Base-by-base conservation (phyloP, 495 filamentous ascomycete species). In the Neurospora pannonica region DNA sequence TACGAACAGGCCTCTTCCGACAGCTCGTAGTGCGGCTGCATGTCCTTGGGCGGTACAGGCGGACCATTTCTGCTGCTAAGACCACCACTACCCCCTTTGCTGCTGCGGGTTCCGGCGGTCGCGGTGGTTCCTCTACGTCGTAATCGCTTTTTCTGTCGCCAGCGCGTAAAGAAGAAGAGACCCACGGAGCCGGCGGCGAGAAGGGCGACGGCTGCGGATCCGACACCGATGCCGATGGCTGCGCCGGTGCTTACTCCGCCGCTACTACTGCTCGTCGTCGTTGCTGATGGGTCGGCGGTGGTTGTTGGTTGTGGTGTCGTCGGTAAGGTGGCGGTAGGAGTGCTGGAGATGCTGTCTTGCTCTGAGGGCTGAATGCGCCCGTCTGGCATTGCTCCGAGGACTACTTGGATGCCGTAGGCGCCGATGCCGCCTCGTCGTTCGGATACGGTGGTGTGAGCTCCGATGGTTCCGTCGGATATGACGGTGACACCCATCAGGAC, bases 191-290 rank as follows among this genome's bases (percentile, higher is more conserved):
- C 48, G 8, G 73, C 60, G 5, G 74, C 19, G 36, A 79, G 42
- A 8, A 81, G 73, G 6, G 69, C 71, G 37, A 70, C 75, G 5
- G 76, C 60, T 5, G 75, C 80, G n/a, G 77, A 79, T 38, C 78
- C 80, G 38, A 81, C 72, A 19, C 75, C 78, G 70, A 80, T 81
- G 38, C 80, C 80, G 19, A 81, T 75, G 38, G 74, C 75, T 4
- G 79, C 76, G 6, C 72, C 71, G 31, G 77, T 78, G 72, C 78
- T 78, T 24, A 81, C 37, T n/a, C 77, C 72, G 39, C 36, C 28
- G 15, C 54, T 67, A 34, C 13, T 31, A 31, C 54, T 67, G 54
- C 54, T 62, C 6, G 54, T 67, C 15, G 54, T 34, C 28, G 54
- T 28, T 67, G 6, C 28, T 67, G 28, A 67, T 67, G 54, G 54